phyloP scores from a whole-genome alignment of 2,329 filamentous ascomycete species.

The Monosporascus cannonballus region DNA sequence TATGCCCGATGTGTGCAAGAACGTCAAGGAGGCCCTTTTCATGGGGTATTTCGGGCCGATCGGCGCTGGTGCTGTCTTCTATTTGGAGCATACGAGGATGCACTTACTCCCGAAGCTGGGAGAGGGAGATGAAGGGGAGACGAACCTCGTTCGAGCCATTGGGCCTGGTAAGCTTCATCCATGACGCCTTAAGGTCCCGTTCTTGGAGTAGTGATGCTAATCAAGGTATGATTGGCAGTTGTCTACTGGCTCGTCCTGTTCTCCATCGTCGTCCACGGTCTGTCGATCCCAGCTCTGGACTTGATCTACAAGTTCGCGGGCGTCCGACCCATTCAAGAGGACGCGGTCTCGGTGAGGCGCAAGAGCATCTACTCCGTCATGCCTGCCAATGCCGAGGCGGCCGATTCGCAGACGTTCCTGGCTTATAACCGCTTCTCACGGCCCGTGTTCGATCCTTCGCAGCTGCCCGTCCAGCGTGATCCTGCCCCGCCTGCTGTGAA shows the following conservation, averaged over 20 bases:
- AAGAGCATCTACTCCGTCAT: conserved; percentile 29
- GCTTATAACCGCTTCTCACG: conserved; percentile 44
- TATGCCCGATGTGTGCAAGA: conserved; percentile 45
- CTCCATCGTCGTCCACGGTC: conserved; percentile 40
- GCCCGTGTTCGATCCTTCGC: conserved; percentile 17
- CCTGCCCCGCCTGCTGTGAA: no score
- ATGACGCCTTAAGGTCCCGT: no score
- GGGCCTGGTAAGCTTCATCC: conserved; percentile 19
- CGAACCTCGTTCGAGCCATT: conserved; percentile 30
- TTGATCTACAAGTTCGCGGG: conserved; percentile 31
- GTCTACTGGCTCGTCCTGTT: conserved; percentile 36
- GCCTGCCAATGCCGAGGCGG: conserved; percentile 33
- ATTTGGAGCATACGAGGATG: conserved; percentile 47
- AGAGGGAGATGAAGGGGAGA: conserved; percentile 11
- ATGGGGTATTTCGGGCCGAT: conserved; percentile 71
- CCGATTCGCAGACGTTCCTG: conserved; percentile 32
- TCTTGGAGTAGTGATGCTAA: no score
- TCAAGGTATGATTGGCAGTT: conserved; percentile 10
- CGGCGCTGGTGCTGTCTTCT: conserved; percentile 71
- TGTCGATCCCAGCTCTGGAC: conserved; percentile 40
- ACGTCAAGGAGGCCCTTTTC: conserved; percentile 53
- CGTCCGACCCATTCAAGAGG: conserved; percentile 36
- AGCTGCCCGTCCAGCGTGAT: neutral
- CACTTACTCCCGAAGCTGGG: conserved; percentile 28
- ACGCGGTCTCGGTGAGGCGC: conserved; percentile 33